Evolutionary conservation across 768 basidiomycete genomes (phyloP), one percentile per base, ranked within the genome.

Genomic region (Lactifluus volemus): DNA sequence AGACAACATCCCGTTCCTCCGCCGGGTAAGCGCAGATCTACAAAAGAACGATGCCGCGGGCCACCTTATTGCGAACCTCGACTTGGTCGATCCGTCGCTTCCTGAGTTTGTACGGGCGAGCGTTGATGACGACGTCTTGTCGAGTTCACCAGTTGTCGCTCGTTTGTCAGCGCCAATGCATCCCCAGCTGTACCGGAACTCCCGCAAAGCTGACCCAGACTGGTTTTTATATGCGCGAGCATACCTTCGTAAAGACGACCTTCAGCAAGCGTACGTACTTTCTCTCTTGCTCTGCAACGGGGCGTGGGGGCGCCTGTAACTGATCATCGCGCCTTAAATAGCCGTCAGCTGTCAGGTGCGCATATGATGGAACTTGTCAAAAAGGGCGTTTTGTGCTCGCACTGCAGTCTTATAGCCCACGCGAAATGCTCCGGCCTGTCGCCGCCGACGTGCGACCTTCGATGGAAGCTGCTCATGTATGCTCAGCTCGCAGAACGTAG

Each of bases 1-100:
- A 69, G 96, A 98, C 69, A 94, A 90, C 69, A 90, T 98, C 39
- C 96, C 96, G 10, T 97, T 97, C 79, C 78, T 97, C 12, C 86
- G 93, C 34, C 87, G 95, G 4, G 87, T 97, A 69, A 94, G 92
- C 70, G 79, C 84, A 60, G 95, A 97, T 68, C 70, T 92, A 57
- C 86, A 89, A 61, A 89, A 87, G 72, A 77, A 82, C 19, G 88
- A 90, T 51, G 78, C 76, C 48, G 75, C 81, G 54, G 82, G 82
- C 53, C 80, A 83, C 62, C 68, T 58, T 34, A 62, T 79, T 38
- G 71, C 78, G n/a, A 70, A 71, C 42, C 69, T 79, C 57, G 76
- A 76, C 58, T 68, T 79, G 32, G 73, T 81, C 4, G 77, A 79
- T 73, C 71, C 49, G 75, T 70, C 17, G 19, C 60, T 30, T 61